A percentile compares a stretch with the other conserved stretches of the same genome.
Conservation (phyloP, 768 basidiomycete species). For the Clavulina sp. region DNA sequence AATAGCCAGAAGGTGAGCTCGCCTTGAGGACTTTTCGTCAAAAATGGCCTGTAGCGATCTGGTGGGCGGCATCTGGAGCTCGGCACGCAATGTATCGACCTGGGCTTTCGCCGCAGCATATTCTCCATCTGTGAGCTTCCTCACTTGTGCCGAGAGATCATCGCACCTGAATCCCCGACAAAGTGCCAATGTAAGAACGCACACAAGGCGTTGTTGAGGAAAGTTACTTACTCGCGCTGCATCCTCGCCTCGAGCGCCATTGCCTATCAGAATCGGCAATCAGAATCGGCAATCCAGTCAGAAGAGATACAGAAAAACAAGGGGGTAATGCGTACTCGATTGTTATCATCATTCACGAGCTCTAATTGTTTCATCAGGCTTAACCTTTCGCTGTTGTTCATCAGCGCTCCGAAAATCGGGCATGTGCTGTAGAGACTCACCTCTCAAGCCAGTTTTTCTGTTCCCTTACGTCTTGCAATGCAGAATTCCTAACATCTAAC, state of each 20-base stretch:
- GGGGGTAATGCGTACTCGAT: constrained; percentile 30
- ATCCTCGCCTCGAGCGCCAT: constrained; percentile 53
- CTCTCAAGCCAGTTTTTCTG: constrained; percentile 47
- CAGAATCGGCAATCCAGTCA: background rate
- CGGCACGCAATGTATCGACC: constrained; percentile 55
- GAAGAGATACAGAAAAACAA: background rate
- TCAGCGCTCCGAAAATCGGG: constrained; percentile 2
- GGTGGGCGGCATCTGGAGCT: constrained; percentile 58
- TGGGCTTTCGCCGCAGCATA: constrained; percentile 58
- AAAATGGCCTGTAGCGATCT: constrained; percentile 55
- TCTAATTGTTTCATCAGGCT: constrained; percentile 47
- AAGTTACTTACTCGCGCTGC: constrained; percentile 44
- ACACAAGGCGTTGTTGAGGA: constrained; percentile 3
- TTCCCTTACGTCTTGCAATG: constrained; percentile 64
- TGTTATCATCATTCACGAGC: constrained; percentile 67
- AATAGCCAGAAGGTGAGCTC: constrained; percentile 30
- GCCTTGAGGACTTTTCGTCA: constrained; percentile 48
- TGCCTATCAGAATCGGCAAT: constrained; percentile 23
- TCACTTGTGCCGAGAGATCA: constrained; percentile 52
- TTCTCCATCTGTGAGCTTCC: constrained; percentile 51
- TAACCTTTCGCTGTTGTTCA: constrained; percentile 31
- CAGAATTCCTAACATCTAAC: constrained; percentile 58
- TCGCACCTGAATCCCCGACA: constrained; percentile 29
- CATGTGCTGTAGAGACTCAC: constrained; percentile 24
- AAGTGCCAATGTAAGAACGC: background rate